Base-by-base conservation (phyloP, 768 basidiomycete genomes). In the Podaxis mareebaensis region DNA sequence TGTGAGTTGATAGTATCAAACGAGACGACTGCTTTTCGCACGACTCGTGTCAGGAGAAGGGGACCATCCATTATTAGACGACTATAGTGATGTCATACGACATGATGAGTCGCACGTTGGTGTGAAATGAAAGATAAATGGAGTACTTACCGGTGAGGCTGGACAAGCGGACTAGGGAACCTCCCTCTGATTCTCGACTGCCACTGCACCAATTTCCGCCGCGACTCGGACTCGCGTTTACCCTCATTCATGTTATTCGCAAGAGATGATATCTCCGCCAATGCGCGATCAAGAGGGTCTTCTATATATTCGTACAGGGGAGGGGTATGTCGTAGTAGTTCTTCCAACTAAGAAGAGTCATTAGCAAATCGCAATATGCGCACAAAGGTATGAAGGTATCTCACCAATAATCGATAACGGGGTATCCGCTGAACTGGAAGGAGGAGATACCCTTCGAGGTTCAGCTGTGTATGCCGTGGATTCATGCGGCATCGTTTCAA, bases 241-340 rank as follows among this genome's bases (percentile, higher is more conserved):
- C 95, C 94, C 77, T 99, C 97, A 74, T 99, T 99, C 93, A 99
- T 97, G 70, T 92, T 92, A 55, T 87, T 93, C 2, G 97, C 95
- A 55, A 99, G 77, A 12, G 86, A 85, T 1, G 95, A 86, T 67
- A 99, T 97, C 76, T 96, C 93, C 20, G 86, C 79, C 49, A 97
- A 75, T 5, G 96, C 96, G 61, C 85, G 87, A 67, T 94, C 93
- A 58, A 99, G 80, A 26, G 92, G 86, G 70, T 96, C 93, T 66
- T 91, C 91, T 72, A 86, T 79, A 66, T 85, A 89, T 52, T 92
- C 87, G 53, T 86, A 82, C 48, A 80, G 78, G 20, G 94, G 91
- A n/a, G 94, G 92, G 22, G 94, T 96, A 71, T 88, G 90, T 67
- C 89, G 83, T 17, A 90, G 80, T 17, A 98, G 80, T 71, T 97